phyloP scores from a whole-genome alignment of 2,329 filamentous ascomycete genomes.

The Phoma herbarum region DNA sequence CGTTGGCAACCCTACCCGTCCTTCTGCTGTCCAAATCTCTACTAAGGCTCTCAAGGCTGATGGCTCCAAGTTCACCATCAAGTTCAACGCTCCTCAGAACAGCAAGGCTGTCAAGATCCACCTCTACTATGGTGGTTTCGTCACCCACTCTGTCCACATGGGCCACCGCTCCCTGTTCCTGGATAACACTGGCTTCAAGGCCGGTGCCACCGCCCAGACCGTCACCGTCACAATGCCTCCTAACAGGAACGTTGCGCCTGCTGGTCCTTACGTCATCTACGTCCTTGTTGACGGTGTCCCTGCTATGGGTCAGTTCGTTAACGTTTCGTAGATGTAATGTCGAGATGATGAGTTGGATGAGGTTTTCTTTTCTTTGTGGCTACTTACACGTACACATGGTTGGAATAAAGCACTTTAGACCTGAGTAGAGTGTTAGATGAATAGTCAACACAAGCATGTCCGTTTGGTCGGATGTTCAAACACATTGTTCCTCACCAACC shows the following conservation, averaged over 20 bases:
- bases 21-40: constrained; percentile 59
- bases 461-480: constrained; percentile 11
- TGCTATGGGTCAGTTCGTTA: constrained; percentile 62
- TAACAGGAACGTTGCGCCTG: constrained; percentile 63
- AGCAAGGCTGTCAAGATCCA: constrained; percentile 59
- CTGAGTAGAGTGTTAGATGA: constrained; percentile 10
- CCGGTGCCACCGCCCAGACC: constrained; percentile 54
- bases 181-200: constrained; percentile 59
- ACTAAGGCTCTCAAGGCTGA: constrained; percentile 56
- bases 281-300: constrained; percentile 65
- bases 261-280: constrained; percentile 69
- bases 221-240: constrained; percentile 65
- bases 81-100: constrained; percentile 56
- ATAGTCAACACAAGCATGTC: constrained; percentile 10
- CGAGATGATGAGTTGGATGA: constrained; percentile 12
- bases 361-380: constrained; percentile 8
- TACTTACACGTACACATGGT: constrained; percentile 12
- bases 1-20: constrained; percentile 61
- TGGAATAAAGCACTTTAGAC: constrained; percentile 7
- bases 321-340: constrained; percentile 45
- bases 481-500: not conserved
- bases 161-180: constrained; percentile 66
- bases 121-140: constrained; percentile 67
- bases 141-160: constrained; percentile 70
- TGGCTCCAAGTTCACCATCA: constrained; percentile 57